Conservation (phyloP, 495 filamentous ascomycete genomes). For the Cercophora sp. region DNA sequence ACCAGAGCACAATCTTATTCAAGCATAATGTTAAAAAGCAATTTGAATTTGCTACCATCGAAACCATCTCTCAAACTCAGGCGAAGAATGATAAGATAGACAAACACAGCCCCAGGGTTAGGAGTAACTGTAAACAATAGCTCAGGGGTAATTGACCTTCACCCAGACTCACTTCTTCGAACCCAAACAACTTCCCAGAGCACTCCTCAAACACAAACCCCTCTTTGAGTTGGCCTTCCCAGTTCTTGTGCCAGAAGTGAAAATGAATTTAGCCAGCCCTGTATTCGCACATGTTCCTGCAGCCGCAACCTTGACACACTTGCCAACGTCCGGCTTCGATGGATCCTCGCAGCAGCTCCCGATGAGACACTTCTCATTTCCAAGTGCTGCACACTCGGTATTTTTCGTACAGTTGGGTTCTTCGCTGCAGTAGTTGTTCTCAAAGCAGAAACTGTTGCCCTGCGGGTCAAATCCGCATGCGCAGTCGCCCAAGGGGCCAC, state of each 20-base stretch:
- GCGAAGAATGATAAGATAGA: too few species aligned
- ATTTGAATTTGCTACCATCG: too few species aligned
- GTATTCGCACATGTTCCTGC: conserved; percentile 3
- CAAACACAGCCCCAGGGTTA: too few species aligned
- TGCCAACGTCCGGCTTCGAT: too few species aligned
- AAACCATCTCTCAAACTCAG: too few species aligned
- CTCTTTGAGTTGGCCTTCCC: neutral
- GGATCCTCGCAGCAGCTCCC: conserved; percentile 16
- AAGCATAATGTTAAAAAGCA: too few species aligned
- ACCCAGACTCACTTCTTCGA: neutral
- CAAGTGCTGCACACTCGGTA: neutral
- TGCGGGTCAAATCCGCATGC: conserved; percentile 6
- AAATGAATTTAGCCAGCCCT: neutral
- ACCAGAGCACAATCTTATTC: too few species aligned
- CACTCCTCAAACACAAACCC: neutral
- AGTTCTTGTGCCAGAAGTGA: neutral
- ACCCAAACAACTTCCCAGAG: neutral
- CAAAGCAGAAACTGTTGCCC: conserved; percentile 13
- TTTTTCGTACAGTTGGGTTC: neutral
- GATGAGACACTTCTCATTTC: conserved; percentile 6
- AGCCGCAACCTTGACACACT: conserved; percentile 5
- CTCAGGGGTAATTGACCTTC: too few species aligned
- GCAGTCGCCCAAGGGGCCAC: conserved; percentile 4
- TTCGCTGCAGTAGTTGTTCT: conserved; percentile 5
- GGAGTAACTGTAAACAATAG: too few species aligned